A percentile compares a stretch with the other conserved stretches of the same genome.
These are phyloP conservation scores for Oryza nivara DNA, from an alignment of 176 grass and related monocot genomes.

Conservation along the genomic window DNA sequence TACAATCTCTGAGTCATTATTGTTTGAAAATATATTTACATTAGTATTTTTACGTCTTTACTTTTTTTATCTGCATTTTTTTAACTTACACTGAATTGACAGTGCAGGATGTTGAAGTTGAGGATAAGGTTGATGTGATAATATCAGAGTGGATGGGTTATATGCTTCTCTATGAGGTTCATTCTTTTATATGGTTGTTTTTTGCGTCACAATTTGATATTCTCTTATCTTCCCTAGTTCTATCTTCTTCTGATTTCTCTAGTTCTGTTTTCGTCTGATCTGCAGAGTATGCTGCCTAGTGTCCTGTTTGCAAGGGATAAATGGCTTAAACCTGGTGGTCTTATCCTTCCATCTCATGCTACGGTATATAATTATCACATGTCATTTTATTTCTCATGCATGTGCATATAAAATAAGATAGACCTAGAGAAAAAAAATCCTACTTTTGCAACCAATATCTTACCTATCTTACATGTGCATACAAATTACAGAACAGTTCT, in stretches of 20 bases:
- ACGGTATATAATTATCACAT: conserved; percentile 66
- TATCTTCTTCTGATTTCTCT: conserved; percentile 35
- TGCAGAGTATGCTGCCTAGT: conserved; percentile 88
- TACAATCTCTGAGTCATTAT: conserved; percentile 5
- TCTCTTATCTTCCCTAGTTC: conserved; percentile 23
- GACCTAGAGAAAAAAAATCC: background rate
- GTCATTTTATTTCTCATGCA: background rate
- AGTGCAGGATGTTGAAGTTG: conserved; percentile 72
- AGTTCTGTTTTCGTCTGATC: conserved; percentile 34
- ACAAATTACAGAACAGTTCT: background rate
- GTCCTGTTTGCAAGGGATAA: conserved; percentile 95
- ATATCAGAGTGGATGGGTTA: conserved; percentile 99
- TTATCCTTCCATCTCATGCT: conserved; percentile 97
- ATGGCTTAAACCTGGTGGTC: conserved; percentile 93
- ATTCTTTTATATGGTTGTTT: background rate
- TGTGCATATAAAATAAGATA: background rate
- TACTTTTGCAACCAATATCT: background rate
- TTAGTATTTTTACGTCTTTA: conserved; percentile 20
- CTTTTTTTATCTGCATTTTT: conserved; percentile 36
- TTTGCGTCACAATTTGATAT: conserved; percentile 28
- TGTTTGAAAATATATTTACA: conserved; percentile 25
- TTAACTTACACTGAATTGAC: conserved; percentile 36
- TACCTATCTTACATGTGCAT: background rate
- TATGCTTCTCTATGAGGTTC: conserved; percentile 93
- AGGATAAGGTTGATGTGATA: conserved; percentile 93